Conservation (phyloP, 805 yeast species). For the Saccharomycopsis schoenii region DNA sequence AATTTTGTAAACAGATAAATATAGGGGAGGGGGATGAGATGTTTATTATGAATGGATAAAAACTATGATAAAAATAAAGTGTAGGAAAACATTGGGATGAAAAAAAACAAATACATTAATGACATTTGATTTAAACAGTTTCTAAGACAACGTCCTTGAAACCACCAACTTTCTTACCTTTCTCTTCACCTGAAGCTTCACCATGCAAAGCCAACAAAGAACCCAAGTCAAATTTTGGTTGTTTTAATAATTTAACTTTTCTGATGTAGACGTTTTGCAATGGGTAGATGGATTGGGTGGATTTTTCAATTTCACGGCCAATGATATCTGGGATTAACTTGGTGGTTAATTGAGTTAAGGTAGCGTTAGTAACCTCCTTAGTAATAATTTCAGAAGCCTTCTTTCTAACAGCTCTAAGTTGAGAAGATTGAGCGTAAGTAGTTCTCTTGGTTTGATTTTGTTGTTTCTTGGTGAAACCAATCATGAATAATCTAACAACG, state of each 20-base stretch:
- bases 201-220: slow-evolving; percentile 95
- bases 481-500: slow-evolving; percentile 91
- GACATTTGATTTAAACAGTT: slow-evolving; percentile 59
- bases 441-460: slow-evolving; percentile 96
- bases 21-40: neutral
- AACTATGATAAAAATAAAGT: slow-evolving; percentile 1
- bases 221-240: slow-evolving; percentile 98
- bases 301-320: slow-evolving; percentile 96
- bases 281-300: slow-evolving; percentile 91
- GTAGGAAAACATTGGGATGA: neutral
- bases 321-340: slow-evolving; percentile 98
- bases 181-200: slow-evolving; percentile 87
- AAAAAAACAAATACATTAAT: neutral
- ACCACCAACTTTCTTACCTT: slow-evolving; percentile 95
- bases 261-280: slow-evolving; percentile 98
- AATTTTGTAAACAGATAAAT: slow-evolving; percentile 1
- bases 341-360: slow-evolving; percentile 92
- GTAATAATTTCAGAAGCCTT: slow-evolving; percentile 93
- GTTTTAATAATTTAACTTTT: slow-evolving; percentile 97
- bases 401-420: slow-evolving; percentile 95
- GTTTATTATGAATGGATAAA: neutral
- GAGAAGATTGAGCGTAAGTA: slow-evolving; percentile 95
- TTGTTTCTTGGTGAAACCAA: slow-evolving; percentile 98
- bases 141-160: slow-evolving; percentile 99
- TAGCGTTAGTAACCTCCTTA: slow-evolving; percentile 90